A percentile compares a stretch with the other conserved stretches of the same genome.
These are phyloP conservation scores for Neurospora sp. DNA, from an alignment of 495 filamentous ascomycete species.

Conservation along the genomic window DNA sequence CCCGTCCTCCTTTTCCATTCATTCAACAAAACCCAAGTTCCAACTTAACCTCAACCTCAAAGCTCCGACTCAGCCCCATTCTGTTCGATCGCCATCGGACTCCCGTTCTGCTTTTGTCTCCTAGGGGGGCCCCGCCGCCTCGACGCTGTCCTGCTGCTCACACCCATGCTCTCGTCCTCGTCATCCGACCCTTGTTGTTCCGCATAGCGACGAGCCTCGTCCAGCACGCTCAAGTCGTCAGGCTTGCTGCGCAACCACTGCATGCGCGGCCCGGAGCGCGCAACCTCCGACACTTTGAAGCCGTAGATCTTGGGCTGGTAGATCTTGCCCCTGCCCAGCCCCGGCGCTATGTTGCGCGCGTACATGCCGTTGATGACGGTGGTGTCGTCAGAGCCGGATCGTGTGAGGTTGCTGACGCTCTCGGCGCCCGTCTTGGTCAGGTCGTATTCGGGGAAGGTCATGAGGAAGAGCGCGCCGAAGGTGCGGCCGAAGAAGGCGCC, in stretches of 20 bases:
- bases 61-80: conserved; percentile 42
- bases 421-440: conserved; percentile 48
- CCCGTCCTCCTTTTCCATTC: background rate
- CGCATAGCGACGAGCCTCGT: conserved; percentile 58
- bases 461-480: conserved; percentile 86
- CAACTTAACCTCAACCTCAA: conserved; percentile 3
- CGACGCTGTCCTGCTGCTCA: conserved; percentile 25
- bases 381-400: conserved; percentile 31
- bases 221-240: conserved; percentile 64
- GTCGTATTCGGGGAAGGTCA: conserved; percentile 94
- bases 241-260: conserved; percentile 88
- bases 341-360: conserved; percentile 73
- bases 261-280: conserved; percentile 85
- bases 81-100: conserved; percentile 42
- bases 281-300: conserved; percentile 82
- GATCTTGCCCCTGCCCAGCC: conserved; percentile 70
- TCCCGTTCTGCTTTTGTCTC: conserved; percentile 32
- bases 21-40: background rate
- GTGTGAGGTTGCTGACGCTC: conserved; percentile 27
- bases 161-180: conserved; percentile 36
- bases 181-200: conserved; percentile 37
- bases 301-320: conserved; percentile 97
- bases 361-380: conserved; percentile 73
- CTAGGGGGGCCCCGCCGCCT: conserved; percentile 26
- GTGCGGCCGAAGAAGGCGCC: conserved; percentile 97